Evolutionary conservation across 768 basidiomycete species (phyloP), one percentile per base, ranked within the genome.

Genomic region (Mycena epipterygia): DNA sequence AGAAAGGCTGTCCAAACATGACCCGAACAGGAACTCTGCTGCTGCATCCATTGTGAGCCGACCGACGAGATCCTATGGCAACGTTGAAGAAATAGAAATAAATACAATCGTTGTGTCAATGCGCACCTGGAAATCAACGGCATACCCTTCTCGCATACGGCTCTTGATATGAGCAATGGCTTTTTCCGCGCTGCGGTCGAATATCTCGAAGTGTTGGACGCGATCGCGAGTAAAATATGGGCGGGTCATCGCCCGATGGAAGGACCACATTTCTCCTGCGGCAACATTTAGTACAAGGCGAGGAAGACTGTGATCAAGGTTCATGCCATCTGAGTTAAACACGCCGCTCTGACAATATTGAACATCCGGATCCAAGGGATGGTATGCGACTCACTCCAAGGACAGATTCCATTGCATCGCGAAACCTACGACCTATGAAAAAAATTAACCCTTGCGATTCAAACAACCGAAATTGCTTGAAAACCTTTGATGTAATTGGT

Each of bases 271-370:
- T 41, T 62, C 61, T 2, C 61, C 61, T 62, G 35, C 3, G 2
- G 33, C 16, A 25, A 9, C 29, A 21, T 21, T 30, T 13, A 4
- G 25, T 3, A 42, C 9, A 4, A 29, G 6, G 19, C 8, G 19
- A 23, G 16, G 17, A 32, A 25, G 17, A 32, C 11, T 27, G 23
- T 8, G 9, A 33, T 46, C 21, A 23, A 74, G n/a, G n/a, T n/a
- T n/a, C n/a, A n/a, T n/a, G n/a, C 74, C 74, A 53, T 77, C 76
- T 2, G 76, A 75, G 62, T 77, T 77, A 59, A 77, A 77, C 5
- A 77, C 74, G 6, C 76, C 76, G 52, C 51, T 25, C 76, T 75
- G 52, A 62, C 56, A n/a, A 66, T 46, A 23, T 5, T 44, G 29
- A 16, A 8, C 30, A 57, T 16, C 35, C 52, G 13, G 39, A 62